Percentiles rank a stretch among this genome's conserved stretches.
phyloP scores from a whole-genome alignment of 306 rosid species.

The Cotoneaster glaucophyllus region DNA sequence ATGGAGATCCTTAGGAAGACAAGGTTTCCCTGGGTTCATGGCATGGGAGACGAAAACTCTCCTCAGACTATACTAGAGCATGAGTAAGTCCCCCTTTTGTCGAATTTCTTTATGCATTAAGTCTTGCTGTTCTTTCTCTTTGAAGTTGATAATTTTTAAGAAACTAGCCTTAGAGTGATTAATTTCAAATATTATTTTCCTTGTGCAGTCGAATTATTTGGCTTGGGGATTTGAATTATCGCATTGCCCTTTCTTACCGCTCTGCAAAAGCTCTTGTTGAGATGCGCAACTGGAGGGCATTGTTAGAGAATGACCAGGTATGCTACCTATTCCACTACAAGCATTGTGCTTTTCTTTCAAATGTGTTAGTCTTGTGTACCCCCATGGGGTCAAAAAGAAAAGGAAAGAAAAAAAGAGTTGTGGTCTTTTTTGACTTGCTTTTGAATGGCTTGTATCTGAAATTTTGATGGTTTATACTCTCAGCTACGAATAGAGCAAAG shows the following conservation, averaged over 20 bases:
- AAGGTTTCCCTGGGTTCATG: constrained; percentile 70
- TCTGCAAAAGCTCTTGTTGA: constrained; percentile 87
- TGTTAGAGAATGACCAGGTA: constrained; percentile 94
- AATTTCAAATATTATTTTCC: constrained; percentile 12
- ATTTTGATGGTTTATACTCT: constrained; percentile 18
- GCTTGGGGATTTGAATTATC: constrained; percentile 97
- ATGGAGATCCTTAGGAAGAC: constrained; percentile 95
- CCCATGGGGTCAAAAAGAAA: constrained; percentile 4
- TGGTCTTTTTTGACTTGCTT: constrained; percentile 10
- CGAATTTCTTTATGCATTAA: background rate
- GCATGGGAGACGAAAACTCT: constrained; percentile 51
- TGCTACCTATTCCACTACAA: constrained; percentile 17
- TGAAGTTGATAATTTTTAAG: constrained; percentile 5
- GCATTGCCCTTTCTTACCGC: constrained; percentile 85
- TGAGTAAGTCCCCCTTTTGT: constrained; percentile 49
- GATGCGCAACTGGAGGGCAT: constrained; percentile 84
- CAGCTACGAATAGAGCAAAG: constrained; percentile 83
- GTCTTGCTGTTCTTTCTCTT: background rate
- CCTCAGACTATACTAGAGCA: constrained; percentile 84
- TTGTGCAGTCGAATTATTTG: constrained; percentile 80
- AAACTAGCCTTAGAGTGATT: background rate
- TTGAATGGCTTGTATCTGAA: constrained; percentile 21
- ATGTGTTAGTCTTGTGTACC: background rate
- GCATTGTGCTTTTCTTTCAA: background rate
- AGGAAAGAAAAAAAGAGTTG: background rate